phyloP scores from a whole-genome alignment of 495 filamentous ascomycete genomes.

The Aspergillus leporis region DNA sequence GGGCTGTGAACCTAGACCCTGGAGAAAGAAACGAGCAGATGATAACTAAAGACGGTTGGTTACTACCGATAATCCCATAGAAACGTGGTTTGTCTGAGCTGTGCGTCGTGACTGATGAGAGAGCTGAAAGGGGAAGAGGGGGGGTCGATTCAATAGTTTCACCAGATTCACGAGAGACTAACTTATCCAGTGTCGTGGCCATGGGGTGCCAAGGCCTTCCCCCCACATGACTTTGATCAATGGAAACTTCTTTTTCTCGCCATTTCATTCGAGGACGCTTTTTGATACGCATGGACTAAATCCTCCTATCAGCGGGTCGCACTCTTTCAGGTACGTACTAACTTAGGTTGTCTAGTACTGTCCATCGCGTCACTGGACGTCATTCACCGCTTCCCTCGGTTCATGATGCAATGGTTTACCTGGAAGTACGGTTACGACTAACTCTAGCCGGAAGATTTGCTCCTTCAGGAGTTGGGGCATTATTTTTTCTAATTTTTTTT shows the following conservation, averaged over 20 bases:
- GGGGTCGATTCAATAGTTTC: conserved; percentile 1
- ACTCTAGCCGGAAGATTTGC: not conserved
- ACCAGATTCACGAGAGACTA: not conserved
- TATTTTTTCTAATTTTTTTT: not conserved
- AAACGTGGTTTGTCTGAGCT: not conserved
- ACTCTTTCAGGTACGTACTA: not conserved
- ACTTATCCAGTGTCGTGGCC: not conserved
- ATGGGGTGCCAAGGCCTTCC: not conserved
- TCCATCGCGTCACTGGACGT: not conserved
- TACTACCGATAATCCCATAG: not conserved
- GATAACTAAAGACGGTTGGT: not conserved
- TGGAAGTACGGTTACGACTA: not conserved
- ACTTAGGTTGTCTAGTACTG: not conserved
- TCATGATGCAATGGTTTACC: not conserved
- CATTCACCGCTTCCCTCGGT: not conserved
- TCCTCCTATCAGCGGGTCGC: not conserved
- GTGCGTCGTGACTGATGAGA: not conserved
- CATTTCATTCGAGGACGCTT: not conserved
- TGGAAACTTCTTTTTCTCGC: not conserved
- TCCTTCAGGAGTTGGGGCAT: conserved; percentile 3
- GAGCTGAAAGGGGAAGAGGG: not conserved
- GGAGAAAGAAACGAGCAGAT: not conserved
- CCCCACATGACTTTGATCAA: not conserved
- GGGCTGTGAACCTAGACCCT: no score
- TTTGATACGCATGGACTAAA: not conserved